Evolutionary conservation across 2,329 filamentous ascomycete genomes (phyloP).

Genomic region (Trichophyton benhamiae): DNA sequence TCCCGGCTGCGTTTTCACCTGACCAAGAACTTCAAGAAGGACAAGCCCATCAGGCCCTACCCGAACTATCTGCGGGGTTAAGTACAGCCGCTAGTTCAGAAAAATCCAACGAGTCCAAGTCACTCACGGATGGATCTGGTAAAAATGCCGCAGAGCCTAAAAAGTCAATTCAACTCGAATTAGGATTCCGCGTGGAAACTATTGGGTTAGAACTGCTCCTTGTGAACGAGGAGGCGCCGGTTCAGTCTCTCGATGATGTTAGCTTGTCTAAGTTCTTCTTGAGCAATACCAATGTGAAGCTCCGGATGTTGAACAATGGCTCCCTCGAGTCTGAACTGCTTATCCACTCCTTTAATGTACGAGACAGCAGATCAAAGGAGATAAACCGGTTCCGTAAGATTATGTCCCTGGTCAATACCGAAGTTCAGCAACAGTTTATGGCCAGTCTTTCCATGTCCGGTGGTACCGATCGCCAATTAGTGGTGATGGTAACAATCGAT

Average conservation of each 20-base stretch:
- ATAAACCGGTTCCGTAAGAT: constrained; percentile 96
- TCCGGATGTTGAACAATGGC: constrained; percentile 82
- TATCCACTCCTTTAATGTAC: constrained; percentile 87
- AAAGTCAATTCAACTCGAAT: constrained; percentile 84
- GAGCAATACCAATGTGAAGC: constrained; percentile 82
- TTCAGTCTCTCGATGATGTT: constrained; percentile 63
- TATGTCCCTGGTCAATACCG: constrained; percentile 92
- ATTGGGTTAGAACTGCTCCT: constrained; percentile 80
- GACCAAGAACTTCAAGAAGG: constrained; percentile 60
- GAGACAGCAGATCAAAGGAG: constrained; percentile 77
- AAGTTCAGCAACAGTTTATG: constrained; percentile 93
- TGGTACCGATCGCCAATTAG: constrained; percentile 65
- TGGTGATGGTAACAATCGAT: constrained; percentile 85
- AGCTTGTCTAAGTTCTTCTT: constrained; percentile 90
- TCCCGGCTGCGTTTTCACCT: constrained; percentile 73
- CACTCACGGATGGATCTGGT: constrained; percentile 14
- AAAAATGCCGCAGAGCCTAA: constrained; percentile 48
- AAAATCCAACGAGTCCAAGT: constrained; percentile 4
- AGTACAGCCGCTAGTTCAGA: constrained; percentile 18
- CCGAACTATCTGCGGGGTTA: constrained; percentile 22
- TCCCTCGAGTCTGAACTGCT: constrained; percentile 86
- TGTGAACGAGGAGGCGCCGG: constrained; percentile 60
- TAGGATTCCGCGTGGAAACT: constrained; percentile 78
- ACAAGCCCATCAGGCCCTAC: constrained; percentile 63
- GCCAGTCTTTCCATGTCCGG: constrained; percentile 88